Base-by-base conservation (phyloP, 2,329 filamentous ascomycete genomes). In the Akanthomyces muscarius region DNA sequence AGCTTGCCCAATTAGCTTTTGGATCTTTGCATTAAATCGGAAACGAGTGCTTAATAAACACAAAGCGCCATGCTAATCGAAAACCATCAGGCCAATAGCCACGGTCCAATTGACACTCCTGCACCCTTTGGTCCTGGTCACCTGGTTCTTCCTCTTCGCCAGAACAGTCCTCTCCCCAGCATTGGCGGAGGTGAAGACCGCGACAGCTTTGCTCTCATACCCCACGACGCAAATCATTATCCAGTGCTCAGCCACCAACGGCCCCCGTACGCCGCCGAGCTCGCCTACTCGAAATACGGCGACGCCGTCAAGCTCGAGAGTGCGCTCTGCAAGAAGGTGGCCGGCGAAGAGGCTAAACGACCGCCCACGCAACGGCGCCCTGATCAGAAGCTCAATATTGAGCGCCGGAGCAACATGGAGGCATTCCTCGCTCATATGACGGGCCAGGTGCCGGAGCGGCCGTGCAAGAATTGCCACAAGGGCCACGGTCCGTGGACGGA, bases 401-500 rank as follows among this genome's bases (percentile, higher is more conserved):
- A 74, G n/a, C 77, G 84, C 4, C 79, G 83, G 0, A 85, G 84
- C 71, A 87, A 86, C 64, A 83, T 85, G 51, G 84, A 87, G 70
- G 83, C 84, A 0, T 69, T 86, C 45, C 81, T 86, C 61, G 82
- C 81, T 23, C 83, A 86, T 67, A 80, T 86, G 54, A 81, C 83
- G 2, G 84, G 84, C 42, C 75, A 78, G 33, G 72, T 77, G 38
- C 78, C 81, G 0, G 68, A 75, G 0, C 75, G 76, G n/a, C 76
- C 81, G 0, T 87, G 84, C 72, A 84, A 84, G 71, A 86, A 84
- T 71, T 87, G 84, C 70, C 78, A 81, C 71, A 86, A 85, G 69
- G 83, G 83, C 4, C 82, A 86, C 64, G 84, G 84, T 0, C 84
- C 84, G 0, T 87, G 83, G 83, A 82, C 77, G 1, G 76, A 77